A percentile compares a stretch with the other conserved stretches of the same genome.
These are phyloP conservation scores for Aspergillus conjunctus DNA, from an alignment of 495 filamentous ascomycete genomes.

Conservation along the genomic window DNA sequence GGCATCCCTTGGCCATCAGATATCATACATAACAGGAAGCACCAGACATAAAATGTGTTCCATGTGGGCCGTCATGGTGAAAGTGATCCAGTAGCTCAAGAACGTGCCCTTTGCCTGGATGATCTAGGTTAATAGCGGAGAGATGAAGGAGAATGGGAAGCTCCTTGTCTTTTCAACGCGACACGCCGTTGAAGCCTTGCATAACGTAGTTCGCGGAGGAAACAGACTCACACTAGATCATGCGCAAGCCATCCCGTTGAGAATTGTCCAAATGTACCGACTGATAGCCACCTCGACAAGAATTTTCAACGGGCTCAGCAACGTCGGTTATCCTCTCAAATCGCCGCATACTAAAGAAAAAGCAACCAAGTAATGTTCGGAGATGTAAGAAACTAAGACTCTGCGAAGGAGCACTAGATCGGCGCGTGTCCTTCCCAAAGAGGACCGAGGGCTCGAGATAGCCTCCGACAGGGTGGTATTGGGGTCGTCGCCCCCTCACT, in stretches of 20 bases:
- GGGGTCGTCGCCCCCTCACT: too few species aligned
- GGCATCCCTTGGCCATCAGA: conserved; percentile 26
- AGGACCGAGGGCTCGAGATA: too few species aligned
- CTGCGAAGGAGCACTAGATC: too few species aligned
- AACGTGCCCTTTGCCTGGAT: conserved; percentile 37
- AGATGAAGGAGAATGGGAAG: conserved; percentile 16
- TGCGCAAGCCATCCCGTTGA: conserved; percentile 57
- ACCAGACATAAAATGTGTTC: conserved; percentile 51
- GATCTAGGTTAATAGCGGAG: conserved; percentile 6
- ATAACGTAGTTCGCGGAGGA: conserved; percentile 19
- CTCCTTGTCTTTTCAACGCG: conserved; percentile 36
- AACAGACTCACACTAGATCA: conserved; percentile 31
- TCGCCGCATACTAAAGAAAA: conserved; percentile 23
- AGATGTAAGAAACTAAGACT: too few species aligned
- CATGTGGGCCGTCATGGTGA: conserved; percentile 49
- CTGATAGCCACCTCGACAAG: conserved; percentile 29
- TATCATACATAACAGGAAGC: conserved; percentile 34
- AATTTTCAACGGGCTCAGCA: conserved; percentile 30
- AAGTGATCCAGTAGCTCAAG: conserved; percentile 47
- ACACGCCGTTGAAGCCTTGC: conserved; percentile 19
- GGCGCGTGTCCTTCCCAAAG: too few species aligned
- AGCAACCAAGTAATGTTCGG: too few species aligned
- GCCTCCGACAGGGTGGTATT: too few species aligned
- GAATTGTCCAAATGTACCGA: conserved; percentile 44
- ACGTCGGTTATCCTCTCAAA: conserved; percentile 28